A percentile compares a stretch with the other conserved stretches of the same genome.
Conservation (phyloP, 345 rosid genomes). For the Tarenaya hassleriana region DNA sequence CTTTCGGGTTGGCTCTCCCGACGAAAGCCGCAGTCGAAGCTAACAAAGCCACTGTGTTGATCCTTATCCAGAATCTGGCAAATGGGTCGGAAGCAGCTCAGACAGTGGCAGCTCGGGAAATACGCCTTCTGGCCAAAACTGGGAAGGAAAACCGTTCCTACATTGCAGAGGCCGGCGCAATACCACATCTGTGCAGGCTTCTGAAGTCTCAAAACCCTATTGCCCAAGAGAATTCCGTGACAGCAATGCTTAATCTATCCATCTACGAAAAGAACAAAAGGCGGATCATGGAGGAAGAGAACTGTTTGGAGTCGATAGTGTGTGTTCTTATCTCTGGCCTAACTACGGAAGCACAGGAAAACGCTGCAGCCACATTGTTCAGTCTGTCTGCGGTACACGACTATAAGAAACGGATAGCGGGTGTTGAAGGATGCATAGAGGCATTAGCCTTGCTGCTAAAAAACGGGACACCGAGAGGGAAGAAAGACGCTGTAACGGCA, state of each 20-base stretch:
- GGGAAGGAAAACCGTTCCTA: constrained; percentile 83
- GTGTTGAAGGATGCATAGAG: constrained; percentile 58
- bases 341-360: constrained; percentile 80
- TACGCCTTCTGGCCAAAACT: constrained; percentile 77
- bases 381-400: constrained; percentile 89
- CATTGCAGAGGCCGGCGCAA: constrained; percentile 88
- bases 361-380: constrained; percentile 90
- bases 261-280: constrained; percentile 84
- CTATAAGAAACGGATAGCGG: constrained; percentile 79
- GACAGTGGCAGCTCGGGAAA: constrained; percentile 70
- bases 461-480: constrained; percentile 73
- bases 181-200: constrained; percentile 57
- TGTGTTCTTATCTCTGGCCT: constrained; percentile 63
- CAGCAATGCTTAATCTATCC: constrained; percentile 84
- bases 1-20: constrained; percentile 53
- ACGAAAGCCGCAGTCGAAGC: constrained; percentile 72
- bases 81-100: constrained; percentile 57
- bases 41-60: constrained; percentile 61
- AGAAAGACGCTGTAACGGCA: constrained; percentile 93
- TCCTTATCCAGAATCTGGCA: constrained; percentile 63
- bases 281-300: constrained; percentile 69
- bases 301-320: constrained; percentile 67
- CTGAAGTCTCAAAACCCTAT: constrained; percentile 52
- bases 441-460: constrained; percentile 66
- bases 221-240: constrained; percentile 87